Conservation (phyloP, 108 stramenopile species). For the Nitzschia sp. region DNA sequence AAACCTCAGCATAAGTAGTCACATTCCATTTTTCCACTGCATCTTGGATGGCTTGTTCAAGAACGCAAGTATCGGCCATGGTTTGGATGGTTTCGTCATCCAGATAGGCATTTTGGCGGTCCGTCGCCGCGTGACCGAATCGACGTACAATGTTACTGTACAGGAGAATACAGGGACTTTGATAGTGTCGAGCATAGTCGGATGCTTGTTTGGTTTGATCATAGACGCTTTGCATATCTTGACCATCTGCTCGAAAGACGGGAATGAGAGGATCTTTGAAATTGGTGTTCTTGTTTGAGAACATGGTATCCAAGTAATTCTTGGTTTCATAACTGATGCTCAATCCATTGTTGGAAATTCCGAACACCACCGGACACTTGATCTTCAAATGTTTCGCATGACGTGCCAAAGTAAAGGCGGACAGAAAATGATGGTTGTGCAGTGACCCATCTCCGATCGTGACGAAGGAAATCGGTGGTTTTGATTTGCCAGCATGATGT, state of each 20-base stretch:
- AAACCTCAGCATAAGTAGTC: constrained; percentile 47
- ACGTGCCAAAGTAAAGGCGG: constrained; percentile 67
- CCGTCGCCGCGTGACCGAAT: constrained; percentile 90
- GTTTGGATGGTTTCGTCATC: constrained; percentile 13
- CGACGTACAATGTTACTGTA: constrained; percentile 64
- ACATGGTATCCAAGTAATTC: constrained; percentile 60
- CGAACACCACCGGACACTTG: constrained; percentile 83
- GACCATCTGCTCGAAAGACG: constrained; percentile 59
- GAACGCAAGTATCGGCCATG: constrained; percentile 48
- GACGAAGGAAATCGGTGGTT: constrained; percentile 62
- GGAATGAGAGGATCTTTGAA: constrained; percentile 46
- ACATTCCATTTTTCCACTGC: constrained; percentile 54
- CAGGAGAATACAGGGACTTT: constrained; percentile 63
- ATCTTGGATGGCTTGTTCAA: constrained; percentile 49
- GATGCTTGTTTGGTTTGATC: constrained; percentile 60
- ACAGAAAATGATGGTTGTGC: constrained; percentile 84
- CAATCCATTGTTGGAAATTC: constrained; percentile 80
- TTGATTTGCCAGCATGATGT: constrained; percentile 1
- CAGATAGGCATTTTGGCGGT: constrained; percentile 80
- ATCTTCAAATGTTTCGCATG: constrained; percentile 65
- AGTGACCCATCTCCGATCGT: constrained; percentile 85
- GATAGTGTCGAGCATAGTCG: constrained; percentile 53
- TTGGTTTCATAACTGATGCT: constrained; percentile 70
- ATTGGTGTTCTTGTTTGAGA: constrained; percentile 15
- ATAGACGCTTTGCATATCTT: constrained; percentile 74